Percentiles rank a stretch among this genome's conserved stretches.
phyloP scores from a whole-genome alignment of 768 basidiomycete species.

The Collybiopsis confluens region DNA sequence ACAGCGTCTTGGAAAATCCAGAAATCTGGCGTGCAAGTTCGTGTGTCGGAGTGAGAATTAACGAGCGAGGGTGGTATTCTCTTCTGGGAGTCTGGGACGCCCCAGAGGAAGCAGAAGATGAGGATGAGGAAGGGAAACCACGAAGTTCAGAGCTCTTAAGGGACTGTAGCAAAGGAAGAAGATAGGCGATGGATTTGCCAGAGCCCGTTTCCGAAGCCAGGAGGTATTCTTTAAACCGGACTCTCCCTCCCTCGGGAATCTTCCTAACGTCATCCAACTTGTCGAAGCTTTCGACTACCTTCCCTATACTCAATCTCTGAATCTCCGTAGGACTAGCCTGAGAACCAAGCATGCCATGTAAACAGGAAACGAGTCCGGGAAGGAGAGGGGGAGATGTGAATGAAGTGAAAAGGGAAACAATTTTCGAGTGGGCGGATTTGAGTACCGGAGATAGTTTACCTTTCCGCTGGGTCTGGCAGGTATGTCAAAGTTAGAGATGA shows the following conservation, averaged over 20 bases:
- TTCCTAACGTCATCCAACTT: conserved; percentile 14
- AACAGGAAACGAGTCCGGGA: conserved; percentile 54
- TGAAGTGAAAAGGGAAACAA: too few relatives aligned
- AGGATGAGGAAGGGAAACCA: neutral
- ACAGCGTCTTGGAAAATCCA: conserved; percentile 64
- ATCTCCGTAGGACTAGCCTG: conserved; percentile 67
- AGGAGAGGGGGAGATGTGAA: conserved; percentile 72
- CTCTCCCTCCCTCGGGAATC: neutral
- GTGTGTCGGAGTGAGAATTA: conserved; percentile 86
- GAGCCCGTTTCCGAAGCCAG: conserved; percentile 89
- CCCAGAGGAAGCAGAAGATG: neutral
- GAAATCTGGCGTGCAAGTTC: conserved; percentile 83
- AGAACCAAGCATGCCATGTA: conserved; percentile 55
- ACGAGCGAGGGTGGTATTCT: conserved; percentile 64
- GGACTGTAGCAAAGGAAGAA: conserved; percentile 76
- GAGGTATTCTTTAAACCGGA: conserved; percentile 47
- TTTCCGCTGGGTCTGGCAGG: neutral
- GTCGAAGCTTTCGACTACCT: conserved; percentile 29
- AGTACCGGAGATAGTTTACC: neutral
- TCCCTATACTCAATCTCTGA: conserved; percentile 69
- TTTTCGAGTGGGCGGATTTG: neutral
- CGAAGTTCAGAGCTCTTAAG: conserved; percentile 63
- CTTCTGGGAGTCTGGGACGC: conserved; percentile 16
- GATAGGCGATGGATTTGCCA: conserved; percentile 88
- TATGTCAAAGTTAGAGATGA: too few relatives aligned